Percentiles rank a stretch among this genome's conserved stretches.
phyloP scores from a whole-genome alignment of 176 grass and related monocot genomes.

The Calamus simplicifolius region DNA sequence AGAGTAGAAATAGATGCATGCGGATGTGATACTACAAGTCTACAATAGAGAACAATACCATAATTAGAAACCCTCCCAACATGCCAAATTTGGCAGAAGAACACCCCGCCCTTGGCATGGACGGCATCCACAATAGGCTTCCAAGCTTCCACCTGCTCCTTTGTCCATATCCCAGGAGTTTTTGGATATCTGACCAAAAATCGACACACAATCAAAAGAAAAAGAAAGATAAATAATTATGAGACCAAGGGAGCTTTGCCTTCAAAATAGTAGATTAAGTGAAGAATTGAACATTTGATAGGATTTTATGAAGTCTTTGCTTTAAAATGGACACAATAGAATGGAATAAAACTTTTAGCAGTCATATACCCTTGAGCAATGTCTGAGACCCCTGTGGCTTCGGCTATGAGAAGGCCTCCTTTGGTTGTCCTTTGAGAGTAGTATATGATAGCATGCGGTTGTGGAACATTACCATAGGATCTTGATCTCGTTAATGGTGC shows the following conservation, averaged over 20 bases:
- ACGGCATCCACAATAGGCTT: constrained; percentile 48
- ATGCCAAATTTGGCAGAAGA: constrained; percentile 88
- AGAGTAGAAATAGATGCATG: too few relatives aligned
- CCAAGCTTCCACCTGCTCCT: constrained; percentile 65
- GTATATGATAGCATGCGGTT: constrained; percentile 37
- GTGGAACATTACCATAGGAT: constrained; percentile 49
- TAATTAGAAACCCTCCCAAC: constrained; percentile 46
- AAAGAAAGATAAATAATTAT: too few relatives aligned
- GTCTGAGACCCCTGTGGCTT: constrained; percentile 48
- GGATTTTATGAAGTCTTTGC: too few relatives aligned
- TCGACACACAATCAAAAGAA: too few relatives aligned
- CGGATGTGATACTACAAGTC: too few relatives aligned
- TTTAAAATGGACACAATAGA: too few relatives aligned
- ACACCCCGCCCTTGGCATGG: constrained; percentile 49
- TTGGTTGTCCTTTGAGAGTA: constrained; percentile 48
- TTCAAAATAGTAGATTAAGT: too few relatives aligned
- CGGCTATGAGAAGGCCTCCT: constrained; percentile 47
- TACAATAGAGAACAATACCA: constrained; percentile 20
- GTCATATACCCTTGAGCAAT: constrained; percentile 21
- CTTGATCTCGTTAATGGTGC: constrained; percentile 52
- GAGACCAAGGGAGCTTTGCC: too few relatives aligned
- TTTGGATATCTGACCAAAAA: constrained; percentile 11
- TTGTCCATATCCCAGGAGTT: constrained; percentile 50
- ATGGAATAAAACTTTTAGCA: too few relatives aligned
- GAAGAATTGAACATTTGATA: too few relatives aligned